Evolutionary conservation across 1,139 yeast species (phyloP), one percentile per base, ranked within the genome.

Genomic region (Candida pseudoviswanathii): DNA sequence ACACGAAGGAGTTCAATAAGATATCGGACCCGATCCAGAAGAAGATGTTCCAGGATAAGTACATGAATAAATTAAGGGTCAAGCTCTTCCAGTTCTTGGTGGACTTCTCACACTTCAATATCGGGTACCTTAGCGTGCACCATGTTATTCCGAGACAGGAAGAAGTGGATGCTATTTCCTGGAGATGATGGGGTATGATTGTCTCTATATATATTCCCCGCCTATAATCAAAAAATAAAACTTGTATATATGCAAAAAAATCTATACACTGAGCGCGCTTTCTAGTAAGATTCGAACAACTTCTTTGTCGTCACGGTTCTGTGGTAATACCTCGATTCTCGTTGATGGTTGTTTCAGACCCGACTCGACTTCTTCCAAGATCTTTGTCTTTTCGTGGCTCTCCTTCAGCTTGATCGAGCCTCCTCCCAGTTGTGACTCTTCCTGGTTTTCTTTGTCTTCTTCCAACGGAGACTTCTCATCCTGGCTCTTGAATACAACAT

Each of bases 71-170:
- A 10, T 61, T 75, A 47, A 57, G 73, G 33, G 49, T 62, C 25
- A 61, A 58, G 41, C 60, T 76, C 40, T 48, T 69, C 22, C 60
- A 62, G 47, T 72, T 70, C 48, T 57, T 76, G 4, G 61, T 68
- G 3, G 74, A 75, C 47, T 71, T 70, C 47, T 66, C 67, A 22
- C 53, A 58, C 7, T 61, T 59, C 50, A 73, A 73, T 50, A 59
- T 74, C 30, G 81, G 81, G 0, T 73, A 71, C 48, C 58, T 75
- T 45, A 64, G 52, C 8, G 43, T 49, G 21, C 38, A 42, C 29
- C 54, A 54, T 38, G 42, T 41, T 9, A 36, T 43, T 26, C 45
- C 50, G 5, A 38, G 41, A 24, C 36, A 43, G 21, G 41, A 47
- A 21, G 42, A 42, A 26, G 34, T 45, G 11, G 46, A 52, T 24